Evolutionary conservation across 805 yeast species (phyloP).

Genomic region (Wickerhamiella galacta): DNA sequence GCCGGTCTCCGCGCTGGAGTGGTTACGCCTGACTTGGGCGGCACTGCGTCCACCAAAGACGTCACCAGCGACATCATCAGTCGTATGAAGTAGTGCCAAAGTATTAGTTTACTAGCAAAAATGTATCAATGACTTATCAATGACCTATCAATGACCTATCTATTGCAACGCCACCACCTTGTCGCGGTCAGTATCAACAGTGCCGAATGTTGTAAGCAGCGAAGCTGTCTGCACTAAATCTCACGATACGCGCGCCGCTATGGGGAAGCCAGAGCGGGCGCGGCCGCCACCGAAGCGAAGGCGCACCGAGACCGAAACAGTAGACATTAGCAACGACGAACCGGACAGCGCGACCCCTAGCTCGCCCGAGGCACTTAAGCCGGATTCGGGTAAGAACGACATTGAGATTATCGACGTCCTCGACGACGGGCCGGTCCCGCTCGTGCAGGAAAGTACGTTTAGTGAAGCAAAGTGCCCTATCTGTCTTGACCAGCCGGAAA

Average conservation of each 20-base stretch:
- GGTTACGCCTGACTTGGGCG: slow-evolving; percentile 92
- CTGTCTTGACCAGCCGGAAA: slow-evolving; percentile 22
- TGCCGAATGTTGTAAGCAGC: too few species aligned
- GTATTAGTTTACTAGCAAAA: background rate
- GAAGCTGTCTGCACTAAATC: too few species aligned
- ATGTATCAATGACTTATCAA: background rate
- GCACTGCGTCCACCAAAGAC: slow-evolving; percentile 68
- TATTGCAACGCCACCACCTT: background rate
- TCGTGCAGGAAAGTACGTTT: slow-evolving; percentile 1
- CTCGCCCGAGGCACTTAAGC: too few species aligned
- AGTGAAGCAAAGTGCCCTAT: slow-evolving; percentile 19
- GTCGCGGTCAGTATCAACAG: too few species aligned
- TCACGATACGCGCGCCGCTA: too few species aligned
- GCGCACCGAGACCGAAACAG: background rate
- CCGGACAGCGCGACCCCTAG: too few species aligned
- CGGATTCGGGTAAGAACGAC: slow-evolving; percentile 6
- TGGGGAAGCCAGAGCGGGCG: too few species aligned
- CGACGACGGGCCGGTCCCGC: slow-evolving; percentile 4
- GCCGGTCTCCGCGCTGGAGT: slow-evolving; percentile 70
- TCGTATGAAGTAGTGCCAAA: slow-evolving; percentile 28
- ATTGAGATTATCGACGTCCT: slow-evolving; percentile 8
- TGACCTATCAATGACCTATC: background rate
- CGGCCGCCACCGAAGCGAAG: background rate
- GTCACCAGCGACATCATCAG: slow-evolving; percentile 70
- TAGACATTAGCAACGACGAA: too few species aligned